A percentile compares a stretch with the other conserved stretches of the same genome.
Evolutionary conservation across 2,329 filamentous ascomycete genomes (phyloP).

Genomic region (Fusarium pseudocircinatum): DNA sequence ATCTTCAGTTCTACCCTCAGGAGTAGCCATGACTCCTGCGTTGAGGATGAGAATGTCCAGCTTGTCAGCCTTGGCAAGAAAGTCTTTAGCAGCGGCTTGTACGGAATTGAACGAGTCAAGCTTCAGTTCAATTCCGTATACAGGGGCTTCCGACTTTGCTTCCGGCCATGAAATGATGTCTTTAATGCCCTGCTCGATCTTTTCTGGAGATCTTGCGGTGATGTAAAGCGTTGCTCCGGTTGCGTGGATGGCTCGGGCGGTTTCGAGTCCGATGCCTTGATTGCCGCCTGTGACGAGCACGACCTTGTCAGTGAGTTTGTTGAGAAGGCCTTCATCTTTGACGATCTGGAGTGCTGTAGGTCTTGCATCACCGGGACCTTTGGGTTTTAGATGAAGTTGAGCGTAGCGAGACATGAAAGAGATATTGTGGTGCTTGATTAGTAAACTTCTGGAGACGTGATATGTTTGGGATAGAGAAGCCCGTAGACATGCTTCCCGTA

Average conservation of each 20-base stretch:
- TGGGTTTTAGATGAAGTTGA: not conserved
- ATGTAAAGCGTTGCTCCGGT: conserved; percentile 6
- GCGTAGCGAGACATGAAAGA: conserved; percentile 10
- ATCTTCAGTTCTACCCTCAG: conserved; percentile 7
- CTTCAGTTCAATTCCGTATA: not conserved
- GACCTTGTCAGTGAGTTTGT: not conserved
- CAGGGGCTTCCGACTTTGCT: not conserved
- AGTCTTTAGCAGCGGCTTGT: not conserved
- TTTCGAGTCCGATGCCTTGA: conserved; percentile 11
- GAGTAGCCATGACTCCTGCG: conserved; percentile 20
- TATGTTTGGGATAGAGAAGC: rapidly evolving
- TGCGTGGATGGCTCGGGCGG: not conserved
- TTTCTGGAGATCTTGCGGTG: not conserved
- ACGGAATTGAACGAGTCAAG: conserved; percentile 18
- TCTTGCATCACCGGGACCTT: conserved; percentile 25
- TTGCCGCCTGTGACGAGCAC: conserved; percentile 24
- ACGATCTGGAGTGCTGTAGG: conserved; percentile 26
- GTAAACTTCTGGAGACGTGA: rapidly evolving
- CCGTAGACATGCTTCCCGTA: rapidly evolving
- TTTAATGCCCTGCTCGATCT: not conserved
- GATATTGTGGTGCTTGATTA: rapidly evolving
- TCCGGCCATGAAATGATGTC: not conserved
- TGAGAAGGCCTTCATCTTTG: not conserved
- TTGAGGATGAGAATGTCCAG: conserved; percentile 14
- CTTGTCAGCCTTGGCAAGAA: not conserved